phyloP scores from a whole-genome alignment of 345 rosid species.

The Aquilaria sinensis region DNA sequence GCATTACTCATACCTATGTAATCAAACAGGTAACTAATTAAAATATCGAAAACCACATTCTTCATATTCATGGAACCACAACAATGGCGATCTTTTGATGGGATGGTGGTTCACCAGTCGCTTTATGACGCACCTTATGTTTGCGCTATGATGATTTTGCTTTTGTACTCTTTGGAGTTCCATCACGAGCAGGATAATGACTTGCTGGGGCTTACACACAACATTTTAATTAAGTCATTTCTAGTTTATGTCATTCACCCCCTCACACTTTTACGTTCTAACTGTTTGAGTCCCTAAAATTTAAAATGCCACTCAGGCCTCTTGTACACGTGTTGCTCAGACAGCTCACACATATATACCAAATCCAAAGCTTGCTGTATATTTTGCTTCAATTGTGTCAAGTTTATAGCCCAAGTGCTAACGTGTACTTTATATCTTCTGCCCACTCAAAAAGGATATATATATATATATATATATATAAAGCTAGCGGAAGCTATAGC shows the following conservation, averaged over 20 bases:
- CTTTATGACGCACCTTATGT: constrained; percentile 22
- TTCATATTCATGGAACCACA: constrained; percentile 14
- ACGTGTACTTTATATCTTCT: too few species aligned
- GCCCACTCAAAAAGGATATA: too few species aligned
- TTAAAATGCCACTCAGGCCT: neutral
- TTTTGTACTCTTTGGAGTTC: constrained; percentile 12
- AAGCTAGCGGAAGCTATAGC: neutral
- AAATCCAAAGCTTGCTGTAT: too few species aligned
- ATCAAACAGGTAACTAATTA: constrained; percentile 8
- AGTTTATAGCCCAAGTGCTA: too few species aligned
- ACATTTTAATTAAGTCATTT: constrained; percentile 3
- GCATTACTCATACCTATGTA: constrained; percentile 33
- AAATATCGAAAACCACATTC: constrained; percentile 1
- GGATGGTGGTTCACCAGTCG: constrained; percentile 40
- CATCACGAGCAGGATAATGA: constrained; percentile 25
- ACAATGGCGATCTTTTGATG: neutral
- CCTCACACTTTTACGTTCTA: neutral
- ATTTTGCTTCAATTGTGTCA: too few species aligned
- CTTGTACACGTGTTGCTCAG: too few species aligned
- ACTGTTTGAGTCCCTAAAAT: neutral
- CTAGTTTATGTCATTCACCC: neutral
- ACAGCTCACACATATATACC: too few species aligned
- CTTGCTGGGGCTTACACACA: constrained; percentile 5
- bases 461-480: too few species aligned
- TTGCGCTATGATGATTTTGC: constrained; percentile 19